These are phyloP conservation scores for Puccinia coronata DNA, from an alignment of 1,284 basidiomycete species.

Conservation along the genomic window DNA sequence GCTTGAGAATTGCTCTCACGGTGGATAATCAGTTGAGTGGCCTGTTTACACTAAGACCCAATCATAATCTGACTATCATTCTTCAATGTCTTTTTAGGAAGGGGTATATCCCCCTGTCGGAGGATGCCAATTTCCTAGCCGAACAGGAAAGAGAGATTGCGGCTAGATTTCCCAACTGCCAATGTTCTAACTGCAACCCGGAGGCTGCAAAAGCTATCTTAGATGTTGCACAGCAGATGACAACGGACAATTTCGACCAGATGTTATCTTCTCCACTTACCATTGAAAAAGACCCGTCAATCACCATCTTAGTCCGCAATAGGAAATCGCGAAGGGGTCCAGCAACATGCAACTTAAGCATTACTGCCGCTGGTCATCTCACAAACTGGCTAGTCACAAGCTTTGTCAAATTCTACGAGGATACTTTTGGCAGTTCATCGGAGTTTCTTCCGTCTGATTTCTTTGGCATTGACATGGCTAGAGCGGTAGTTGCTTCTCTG, in stretches of 20 bases:
- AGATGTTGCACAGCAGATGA: not conserved
- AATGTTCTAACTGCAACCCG: not conserved
- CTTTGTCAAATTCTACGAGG: not conserved
- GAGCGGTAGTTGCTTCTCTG: not conserved
- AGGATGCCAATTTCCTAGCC: not conserved
- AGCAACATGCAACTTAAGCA: not conserved
- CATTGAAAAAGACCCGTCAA: too few species aligned
- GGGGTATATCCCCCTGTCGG: not conserved
- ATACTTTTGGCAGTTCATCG: not conserved
- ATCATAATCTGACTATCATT: too few species aligned
- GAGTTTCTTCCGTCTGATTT: not conserved
- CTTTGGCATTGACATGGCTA: not conserved
- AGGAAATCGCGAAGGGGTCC: too few species aligned
- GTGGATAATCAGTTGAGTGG: not conserved
- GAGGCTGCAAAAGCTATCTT: not conserved
- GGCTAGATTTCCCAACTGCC: not conserved
- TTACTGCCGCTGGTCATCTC: not conserved
- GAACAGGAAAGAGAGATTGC: not conserved
- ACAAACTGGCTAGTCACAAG: not conserved
- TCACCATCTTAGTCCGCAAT: too few species aligned
- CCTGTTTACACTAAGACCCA: too few species aligned
- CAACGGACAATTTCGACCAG: not conserved
- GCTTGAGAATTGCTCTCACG: not conserved
- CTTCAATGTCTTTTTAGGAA: too few species aligned
- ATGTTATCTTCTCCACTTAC: not conserved